These are phyloP conservation scores for Apiotrichum montevideense DNA, from an alignment of 1,284 basidiomycete species.

Conservation along the genomic window DNA sequence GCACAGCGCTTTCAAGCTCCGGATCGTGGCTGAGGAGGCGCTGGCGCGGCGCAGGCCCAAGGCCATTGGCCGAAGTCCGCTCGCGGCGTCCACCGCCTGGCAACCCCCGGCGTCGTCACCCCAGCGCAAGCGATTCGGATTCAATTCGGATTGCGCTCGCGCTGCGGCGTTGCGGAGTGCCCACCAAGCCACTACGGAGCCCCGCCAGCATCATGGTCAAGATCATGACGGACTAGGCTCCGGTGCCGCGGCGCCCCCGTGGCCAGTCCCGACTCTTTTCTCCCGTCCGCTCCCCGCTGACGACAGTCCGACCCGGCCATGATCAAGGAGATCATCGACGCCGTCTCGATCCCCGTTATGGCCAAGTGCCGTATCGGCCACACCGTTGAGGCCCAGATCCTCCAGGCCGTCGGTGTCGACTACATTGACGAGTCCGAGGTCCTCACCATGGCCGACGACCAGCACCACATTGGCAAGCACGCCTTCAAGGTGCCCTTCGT, in stretches of 20 bases:
- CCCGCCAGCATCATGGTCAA: too few species aligned
- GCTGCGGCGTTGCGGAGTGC: too few species aligned
- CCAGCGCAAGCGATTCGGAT: neutral
- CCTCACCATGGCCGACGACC: conserved; percentile 89
- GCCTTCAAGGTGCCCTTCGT: conserved; percentile 70
- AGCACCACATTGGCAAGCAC: conserved; percentile 75
- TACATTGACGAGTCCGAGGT: conserved; percentile 99
- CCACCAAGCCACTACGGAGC: too few species aligned
- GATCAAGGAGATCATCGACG: conserved; percentile 92
- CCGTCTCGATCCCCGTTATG: conserved; percentile 73
- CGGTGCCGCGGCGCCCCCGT: neutral
- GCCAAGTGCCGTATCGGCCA: conserved; percentile 77
- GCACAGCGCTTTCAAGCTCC: too few species aligned
- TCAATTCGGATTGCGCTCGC: too few species aligned
- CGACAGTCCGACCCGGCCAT: conserved; percentile 82
- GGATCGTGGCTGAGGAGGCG: too few species aligned
- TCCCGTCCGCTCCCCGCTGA: conserved; percentile 2
- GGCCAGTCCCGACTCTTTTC: neutral
- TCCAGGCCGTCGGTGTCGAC: conserved; percentile 91
- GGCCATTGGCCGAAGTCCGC: too few species aligned
- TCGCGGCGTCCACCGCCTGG: too few species aligned
- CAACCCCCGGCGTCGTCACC: neutral
- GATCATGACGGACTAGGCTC: neutral
- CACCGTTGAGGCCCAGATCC: conserved; percentile 93
- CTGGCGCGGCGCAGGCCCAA: too few species aligned